Evolutionary conservation across 805 yeast species (phyloP).

Genomic region (Diddensiella caesifluorescens): DNA sequence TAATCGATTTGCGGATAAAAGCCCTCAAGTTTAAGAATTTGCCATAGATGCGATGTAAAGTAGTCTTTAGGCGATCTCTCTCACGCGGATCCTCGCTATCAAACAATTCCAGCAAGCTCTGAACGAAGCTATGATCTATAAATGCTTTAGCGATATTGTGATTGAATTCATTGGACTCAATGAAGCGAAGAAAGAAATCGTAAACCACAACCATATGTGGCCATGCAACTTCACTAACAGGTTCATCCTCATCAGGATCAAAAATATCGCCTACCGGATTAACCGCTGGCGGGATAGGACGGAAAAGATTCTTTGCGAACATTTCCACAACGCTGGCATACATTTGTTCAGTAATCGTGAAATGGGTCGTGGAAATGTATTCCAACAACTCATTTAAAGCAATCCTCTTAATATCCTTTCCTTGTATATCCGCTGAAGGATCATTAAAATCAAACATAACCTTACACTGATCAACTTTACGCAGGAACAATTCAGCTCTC

Average conservation of each 20-base stretch:
- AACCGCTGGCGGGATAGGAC: slow-evolving; percentile 98
- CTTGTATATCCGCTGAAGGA: slow-evolving; percentile 85
- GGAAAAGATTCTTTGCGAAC: slow-evolving; percentile 83
- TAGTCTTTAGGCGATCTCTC: slow-evolving; percentile 90
- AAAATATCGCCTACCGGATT: slow-evolving; percentile 94
- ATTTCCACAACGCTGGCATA: slow-evolving; percentile 81
- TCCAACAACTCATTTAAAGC: slow-evolving; percentile 87
- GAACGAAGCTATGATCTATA: slow-evolving; percentile 85
- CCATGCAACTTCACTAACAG: slow-evolving; percentile 94
- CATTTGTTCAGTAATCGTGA: slow-evolving; percentile 85
- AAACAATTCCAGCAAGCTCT: slow-evolving; percentile 76
- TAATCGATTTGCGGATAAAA: slow-evolving; percentile 84
- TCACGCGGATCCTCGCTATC: slow-evolving; percentile 97
- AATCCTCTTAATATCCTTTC: slow-evolving; percentile 84
- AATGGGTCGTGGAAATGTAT: slow-evolving; percentile 74
- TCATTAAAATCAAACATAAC: slow-evolving; percentile 91
- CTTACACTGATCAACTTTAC: slow-evolving; percentile 91
- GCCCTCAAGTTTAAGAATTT: slow-evolving; percentile 86
- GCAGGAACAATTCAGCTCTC: slow-evolving; percentile 70
- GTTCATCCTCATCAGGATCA: slow-evolving; percentile 99
- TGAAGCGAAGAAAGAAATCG: slow-evolving; percentile 86
- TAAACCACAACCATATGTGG: slow-evolving; percentile 97
- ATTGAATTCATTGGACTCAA: slow-evolving; percentile 91
- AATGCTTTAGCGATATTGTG: slow-evolving; percentile 89
- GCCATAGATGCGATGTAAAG: slow-evolving; percentile 93